Evolutionary conservation across 75 land plant genomes (phyloP).

Genomic region (Larix kaempferi): DNA sequence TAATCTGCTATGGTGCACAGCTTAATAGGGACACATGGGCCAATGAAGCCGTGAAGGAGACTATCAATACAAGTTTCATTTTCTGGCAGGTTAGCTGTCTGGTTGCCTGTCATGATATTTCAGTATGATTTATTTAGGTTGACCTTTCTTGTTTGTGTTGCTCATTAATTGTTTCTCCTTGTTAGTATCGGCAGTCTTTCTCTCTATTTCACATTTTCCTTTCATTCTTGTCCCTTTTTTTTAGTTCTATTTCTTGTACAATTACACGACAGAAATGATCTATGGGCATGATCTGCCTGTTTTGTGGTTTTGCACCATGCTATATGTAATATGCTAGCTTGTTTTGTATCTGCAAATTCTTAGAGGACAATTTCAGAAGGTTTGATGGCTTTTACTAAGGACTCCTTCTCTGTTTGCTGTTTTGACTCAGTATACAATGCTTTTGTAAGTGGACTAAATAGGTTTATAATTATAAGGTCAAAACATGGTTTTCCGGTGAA

Average conservation of each 20-base stretch:
- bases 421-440: not conserved
- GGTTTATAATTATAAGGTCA: not conserved
- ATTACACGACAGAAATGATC: not conserved
- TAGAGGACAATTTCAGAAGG: no score
- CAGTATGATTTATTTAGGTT: not conserved
- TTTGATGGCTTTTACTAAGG: no score
- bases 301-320: not conserved
- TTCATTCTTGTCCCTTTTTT: not conserved
- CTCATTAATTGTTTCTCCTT: not conserved
- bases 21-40: constrained; percentile 98
- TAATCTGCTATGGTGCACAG: constrained; percentile 39
- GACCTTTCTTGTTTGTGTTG: not conserved
- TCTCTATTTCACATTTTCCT: no score
- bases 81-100: constrained; percentile 88
- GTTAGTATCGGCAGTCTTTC: no score
- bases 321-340: not conserved
- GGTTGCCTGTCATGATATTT: not conserved
- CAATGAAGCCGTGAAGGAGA: constrained; percentile 93
- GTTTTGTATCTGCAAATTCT: not conserved
- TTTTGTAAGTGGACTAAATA: not conserved
- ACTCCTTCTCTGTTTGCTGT: not conserved
- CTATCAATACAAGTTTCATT: constrained; percentile 77
- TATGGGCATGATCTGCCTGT: not conserved
- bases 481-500: not conserved
- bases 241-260: not conserved